phyloP scores from a whole-genome alignment of 306 rosid species.

The Begonia peltatifolia region DNA sequence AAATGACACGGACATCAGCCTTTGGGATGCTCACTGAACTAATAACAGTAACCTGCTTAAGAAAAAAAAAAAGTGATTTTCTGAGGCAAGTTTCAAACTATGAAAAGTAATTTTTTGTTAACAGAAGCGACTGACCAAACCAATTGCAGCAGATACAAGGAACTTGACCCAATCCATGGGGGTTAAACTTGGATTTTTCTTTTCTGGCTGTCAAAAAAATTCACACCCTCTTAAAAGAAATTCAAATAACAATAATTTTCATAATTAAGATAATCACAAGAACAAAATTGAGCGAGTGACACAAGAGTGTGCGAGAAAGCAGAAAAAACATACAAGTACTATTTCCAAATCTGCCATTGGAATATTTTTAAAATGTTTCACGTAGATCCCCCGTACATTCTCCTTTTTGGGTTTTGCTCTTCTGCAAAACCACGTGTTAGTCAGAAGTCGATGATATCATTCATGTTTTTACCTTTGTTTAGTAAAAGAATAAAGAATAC shows the following conservation, averaged over 20 bases:
- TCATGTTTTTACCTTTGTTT: background rate
- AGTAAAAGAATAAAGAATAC: too few relatives aligned
- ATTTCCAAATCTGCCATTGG: conserved; percentile 97
- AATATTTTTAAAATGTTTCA: conserved; percentile 72
- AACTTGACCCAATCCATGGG: conserved; percentile 97
- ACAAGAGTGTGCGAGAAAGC: background rate
- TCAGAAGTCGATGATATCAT: conserved; percentile 1
- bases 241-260: background rate
- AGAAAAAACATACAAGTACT: conserved; percentile 54
- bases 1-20: conserved; percentile 68
- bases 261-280: background rate
- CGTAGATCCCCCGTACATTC: conserved; percentile 48
- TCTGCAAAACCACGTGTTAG: conserved; percentile 27
- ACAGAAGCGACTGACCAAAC: conserved; percentile 44
- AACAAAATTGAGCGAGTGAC: background rate
- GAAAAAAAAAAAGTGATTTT: conserved; percentile 1
- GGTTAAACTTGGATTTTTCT: conserved; percentile 89
- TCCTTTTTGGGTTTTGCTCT: conserved; percentile 22
- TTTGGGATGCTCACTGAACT: conserved; percentile 67
- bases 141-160: conserved; percentile 71
- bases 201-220: conserved; percentile 59
- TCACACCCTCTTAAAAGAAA: background rate
- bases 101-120: conserved; percentile 1
- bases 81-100: background rate
- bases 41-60: conserved; percentile 61